A percentile compares a stretch with the other conserved stretches of the same genome.
phyloP scores from a whole-genome alignment of 2,329 filamentous ascomycete genomes.

The Colletotrichum coccodes region DNA sequence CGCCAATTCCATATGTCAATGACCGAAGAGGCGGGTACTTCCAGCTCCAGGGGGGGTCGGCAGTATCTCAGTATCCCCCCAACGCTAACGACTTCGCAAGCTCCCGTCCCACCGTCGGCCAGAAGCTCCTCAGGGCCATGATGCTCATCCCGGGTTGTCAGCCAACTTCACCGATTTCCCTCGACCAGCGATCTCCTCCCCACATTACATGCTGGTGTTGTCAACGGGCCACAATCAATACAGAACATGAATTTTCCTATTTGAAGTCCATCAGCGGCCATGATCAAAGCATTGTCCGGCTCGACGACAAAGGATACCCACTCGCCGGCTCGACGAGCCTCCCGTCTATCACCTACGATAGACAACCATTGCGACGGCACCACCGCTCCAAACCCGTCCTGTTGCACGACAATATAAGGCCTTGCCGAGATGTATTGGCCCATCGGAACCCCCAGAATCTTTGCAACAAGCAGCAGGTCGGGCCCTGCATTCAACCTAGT shows the following conservation, averaged over 20 bases:
- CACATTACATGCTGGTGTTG: background rate
- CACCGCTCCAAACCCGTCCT: background rate
- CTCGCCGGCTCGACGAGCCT: background rate
- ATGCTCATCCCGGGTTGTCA: background rate
- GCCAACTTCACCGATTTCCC: background rate
- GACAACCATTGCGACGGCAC: slow-evolving; percentile 13
- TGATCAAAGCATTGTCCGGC: slow-evolving; percentile 21
- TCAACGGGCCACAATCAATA: background rate
- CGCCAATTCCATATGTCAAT: background rate
- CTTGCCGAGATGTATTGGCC: slow-evolving; percentile 85
- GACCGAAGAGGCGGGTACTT: background rate
- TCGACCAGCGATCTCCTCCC: background rate
- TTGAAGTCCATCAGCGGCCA: slow-evolving; percentile 23
- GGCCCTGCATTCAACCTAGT: slow-evolving; percentile 59
- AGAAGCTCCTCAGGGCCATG: background rate
- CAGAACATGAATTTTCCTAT: slow-evolving; percentile 8
- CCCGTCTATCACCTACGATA: background rate
- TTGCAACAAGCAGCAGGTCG: slow-evolving; percentile 78
- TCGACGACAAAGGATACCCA: slow-evolving; percentile 21
- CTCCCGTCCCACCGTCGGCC: background rate
- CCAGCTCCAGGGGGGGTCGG: background rate
- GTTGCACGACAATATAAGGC: background rate
- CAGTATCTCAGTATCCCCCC: background rate
- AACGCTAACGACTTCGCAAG: background rate
- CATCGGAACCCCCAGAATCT: slow-evolving; percentile 84